Evolutionary conservation across 805 yeast genomes (phyloP).

Genomic region (Maudiozyma turicensis): DNA sequence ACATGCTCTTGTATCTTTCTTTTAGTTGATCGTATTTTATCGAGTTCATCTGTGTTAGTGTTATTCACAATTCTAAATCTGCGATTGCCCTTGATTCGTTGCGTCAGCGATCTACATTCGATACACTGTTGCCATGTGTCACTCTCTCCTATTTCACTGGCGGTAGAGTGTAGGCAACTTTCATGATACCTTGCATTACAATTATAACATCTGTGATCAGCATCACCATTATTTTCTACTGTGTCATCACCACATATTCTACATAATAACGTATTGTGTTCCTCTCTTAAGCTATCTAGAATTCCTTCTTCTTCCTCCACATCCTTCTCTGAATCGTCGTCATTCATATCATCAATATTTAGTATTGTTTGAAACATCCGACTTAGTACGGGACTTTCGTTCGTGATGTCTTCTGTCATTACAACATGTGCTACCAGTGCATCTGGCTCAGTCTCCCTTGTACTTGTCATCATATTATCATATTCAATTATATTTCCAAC

Average conservation of each 20-base stretch:
- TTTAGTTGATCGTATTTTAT: slow-evolving; percentile 35
- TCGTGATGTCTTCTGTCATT: background rate
- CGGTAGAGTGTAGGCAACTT: slow-evolving; percentile 15
- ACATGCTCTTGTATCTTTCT: slow-evolving; percentile 47
- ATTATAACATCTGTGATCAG: slow-evolving; percentile 9
- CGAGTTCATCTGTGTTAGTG: background rate
- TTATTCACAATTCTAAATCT: background rate
- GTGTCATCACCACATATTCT: slow-evolving; percentile 15
- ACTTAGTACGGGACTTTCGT: slow-evolving; percentile 6
- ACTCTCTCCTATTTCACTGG: slow-evolving; percentile 17
- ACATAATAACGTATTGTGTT: slow-evolving; percentile 3
- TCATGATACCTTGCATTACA: slow-evolving; percentile 21
- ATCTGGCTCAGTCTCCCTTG: background rate
- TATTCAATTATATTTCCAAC: slow-evolving; percentile 2
- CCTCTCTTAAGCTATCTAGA: background rate
- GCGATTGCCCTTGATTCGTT: background rate
- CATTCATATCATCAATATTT: slow-evolving; percentile 2
- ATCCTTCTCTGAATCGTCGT: background rate
- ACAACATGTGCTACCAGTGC: background rate
- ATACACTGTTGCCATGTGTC: slow-evolving; percentile 15
- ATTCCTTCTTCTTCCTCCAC: slow-evolving; percentile 3
- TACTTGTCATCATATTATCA: background rate
- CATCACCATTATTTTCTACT: background rate
- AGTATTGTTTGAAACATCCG: background rate
- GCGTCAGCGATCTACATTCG: slow-evolving; percentile 8